Percentiles rank a stretch among this genome's conserved stretches.
These are phyloP conservation scores for Chaetomium strumarium DNA, from an alignment of 2,329 filamentous ascomycete genomes.

Conservation along the genomic window DNA sequence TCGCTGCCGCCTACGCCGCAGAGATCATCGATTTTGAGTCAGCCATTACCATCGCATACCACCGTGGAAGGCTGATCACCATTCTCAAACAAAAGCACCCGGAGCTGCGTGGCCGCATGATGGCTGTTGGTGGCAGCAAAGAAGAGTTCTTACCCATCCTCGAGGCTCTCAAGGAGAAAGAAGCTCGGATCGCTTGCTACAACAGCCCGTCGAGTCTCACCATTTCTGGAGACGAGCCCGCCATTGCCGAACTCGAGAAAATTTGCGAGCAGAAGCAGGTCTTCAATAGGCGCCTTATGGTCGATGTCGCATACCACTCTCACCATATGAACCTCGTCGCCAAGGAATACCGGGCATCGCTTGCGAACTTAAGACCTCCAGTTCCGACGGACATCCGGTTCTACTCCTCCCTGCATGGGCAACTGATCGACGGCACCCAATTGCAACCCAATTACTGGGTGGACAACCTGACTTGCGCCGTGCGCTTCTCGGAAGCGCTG, in stretches of 20 bases:
- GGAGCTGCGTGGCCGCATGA: slow-evolving; percentile 25
- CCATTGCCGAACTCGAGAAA: slow-evolving; percentile 39
- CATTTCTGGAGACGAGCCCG: slow-evolving; percentile 26
- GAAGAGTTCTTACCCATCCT: slow-evolving; percentile 24
- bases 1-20: slow-evolving; percentile 39
- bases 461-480: slow-evolving; percentile 36
- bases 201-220: slow-evolving; percentile 27
- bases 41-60: slow-evolving; percentile 37
- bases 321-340: slow-evolving; percentile 45
- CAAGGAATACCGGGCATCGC: slow-evolving; percentile 35
- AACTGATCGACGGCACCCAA: slow-evolving; percentile 31
- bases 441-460: slow-evolving; percentile 41
- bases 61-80: slow-evolving; percentile 36
- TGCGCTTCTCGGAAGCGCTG: slow-evolving; percentile 36
- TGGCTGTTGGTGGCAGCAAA: slow-evolving; percentile 23
- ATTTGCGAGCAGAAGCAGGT: slow-evolving; percentile 37
- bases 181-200: slow-evolving; percentile 23
- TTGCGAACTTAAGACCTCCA: slow-evolving; percentile 20
- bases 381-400: slow-evolving; percentile 32
- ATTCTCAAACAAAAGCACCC: slow-evolving; percentile 35
- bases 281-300: slow-evolving; percentile 43
- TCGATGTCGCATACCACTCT: slow-evolving; percentile 49
- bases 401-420: slow-evolving; percentile 40
- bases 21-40: slow-evolving; percentile 27
- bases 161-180: slow-evolving; percentile 15